These are phyloP conservation scores for Oidium heveae DNA, from an alignment of 2,329 filamentous ascomycete species.

Conservation along the genomic window DNA sequence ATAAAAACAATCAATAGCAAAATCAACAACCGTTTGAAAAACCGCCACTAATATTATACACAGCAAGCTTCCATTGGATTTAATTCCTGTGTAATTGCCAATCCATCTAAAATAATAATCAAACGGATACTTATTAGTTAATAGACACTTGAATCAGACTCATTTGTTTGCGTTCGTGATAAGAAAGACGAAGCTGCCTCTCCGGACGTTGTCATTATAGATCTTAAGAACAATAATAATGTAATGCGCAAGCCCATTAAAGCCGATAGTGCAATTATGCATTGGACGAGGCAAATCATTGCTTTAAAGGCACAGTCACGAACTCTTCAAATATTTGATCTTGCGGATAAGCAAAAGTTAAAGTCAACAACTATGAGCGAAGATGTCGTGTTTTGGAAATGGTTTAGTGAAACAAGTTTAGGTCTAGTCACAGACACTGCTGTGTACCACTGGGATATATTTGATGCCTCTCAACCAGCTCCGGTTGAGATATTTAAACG, in stretches of 20 bases:
- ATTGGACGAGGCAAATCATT: constrained; percentile 90
- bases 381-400: constrained; percentile 98
- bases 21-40: background rate
- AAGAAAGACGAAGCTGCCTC: constrained; percentile 65
- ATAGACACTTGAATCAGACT: constrained; percentile 92
- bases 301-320: constrained; percentile 83
- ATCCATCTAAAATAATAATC: constrained; percentile 1
- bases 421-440: constrained; percentile 76
- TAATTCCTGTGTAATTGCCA: constrained; percentile 51
- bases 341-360: constrained; percentile 77
- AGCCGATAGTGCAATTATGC: constrained; percentile 98
- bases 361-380: constrained; percentile 94
- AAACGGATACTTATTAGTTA: background rate
- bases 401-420: constrained; percentile 74
- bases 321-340: constrained; percentile 94
- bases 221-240: constrained; percentile 94
- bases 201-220: constrained; percentile 88
- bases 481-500: constrained; percentile 88
- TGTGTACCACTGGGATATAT: constrained; percentile 96
- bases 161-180: constrained; percentile 88
- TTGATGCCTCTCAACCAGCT: constrained; percentile 52
- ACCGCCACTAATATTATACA: constrained; percentile 10
- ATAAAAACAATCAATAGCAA: background rate
- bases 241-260: constrained; percentile 88
- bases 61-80: constrained; percentile 55